Conservation (phyloP, 2,329 filamentous ascomycete genomes). For the Epicoccum sorghinum region DNA sequence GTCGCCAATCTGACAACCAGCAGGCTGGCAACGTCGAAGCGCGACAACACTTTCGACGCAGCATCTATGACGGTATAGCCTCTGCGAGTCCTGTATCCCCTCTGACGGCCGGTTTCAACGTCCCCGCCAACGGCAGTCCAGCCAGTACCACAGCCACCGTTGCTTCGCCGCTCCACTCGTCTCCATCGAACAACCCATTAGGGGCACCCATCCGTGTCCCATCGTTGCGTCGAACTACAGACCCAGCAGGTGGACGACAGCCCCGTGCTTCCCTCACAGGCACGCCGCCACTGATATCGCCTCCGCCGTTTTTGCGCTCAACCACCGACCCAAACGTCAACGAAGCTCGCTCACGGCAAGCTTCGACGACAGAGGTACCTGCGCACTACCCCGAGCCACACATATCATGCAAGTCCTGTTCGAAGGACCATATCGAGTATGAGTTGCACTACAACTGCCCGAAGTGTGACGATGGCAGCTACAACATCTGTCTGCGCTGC, state of each 20-base stretch:
- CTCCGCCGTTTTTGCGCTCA: conserved; percentile 37
- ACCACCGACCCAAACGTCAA: conserved; percentile 34
- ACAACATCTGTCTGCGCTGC: conserved; percentile 81
- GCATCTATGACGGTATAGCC: conserved; percentile 28
- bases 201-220: conserved; percentile 23
- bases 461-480: conserved; percentile 71
- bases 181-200: conserved; percentile 24
- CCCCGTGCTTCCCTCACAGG: conserved; percentile 29
- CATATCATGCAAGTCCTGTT: conserved; percentile 75
- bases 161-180: conserved; percentile 26
- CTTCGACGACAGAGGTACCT: conserved; percentile 25
- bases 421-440: conserved; percentile 76
- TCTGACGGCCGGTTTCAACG: conserved; percentile 34
- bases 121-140: conserved; percentile 33
- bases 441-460: conserved; percentile 84
- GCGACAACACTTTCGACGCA: conserved; percentile 41
- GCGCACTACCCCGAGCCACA: conserved; percentile 70
- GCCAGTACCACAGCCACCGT: conserved; percentile 35
- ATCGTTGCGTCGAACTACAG: conserved; percentile 41
- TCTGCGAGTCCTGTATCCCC: conserved; percentile 41
- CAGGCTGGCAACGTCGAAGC: conserved; percentile 53
- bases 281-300: conserved; percentile 33
- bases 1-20: conserved; percentile 50
- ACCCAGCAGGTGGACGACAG: conserved; percentile 32
- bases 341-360: conserved; percentile 24